Percentiles rank a stretch among this genome's conserved stretches.
phyloP scores from a whole-genome alignment of 768 basidiomycete genomes.

The Nidularia pulvinata region DNA sequence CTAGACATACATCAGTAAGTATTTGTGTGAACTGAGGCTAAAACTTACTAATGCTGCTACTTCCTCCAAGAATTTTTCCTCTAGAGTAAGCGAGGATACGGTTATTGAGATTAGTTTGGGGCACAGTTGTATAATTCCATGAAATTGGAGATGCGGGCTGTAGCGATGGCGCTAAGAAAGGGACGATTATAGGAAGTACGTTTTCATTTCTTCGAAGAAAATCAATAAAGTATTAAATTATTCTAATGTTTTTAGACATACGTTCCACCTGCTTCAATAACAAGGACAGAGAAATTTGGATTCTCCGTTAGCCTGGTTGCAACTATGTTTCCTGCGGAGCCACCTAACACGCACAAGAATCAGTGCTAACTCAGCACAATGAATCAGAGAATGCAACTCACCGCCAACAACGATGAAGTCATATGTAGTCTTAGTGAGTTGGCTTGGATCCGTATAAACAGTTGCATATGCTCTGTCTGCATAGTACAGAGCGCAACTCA shows the following conservation, averaged over 20 bases:
- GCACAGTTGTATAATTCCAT: not conserved
- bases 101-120: not conserved
- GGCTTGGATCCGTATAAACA: not conserved
- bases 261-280: not conserved
- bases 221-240: too few relatives aligned
- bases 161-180: not conserved
- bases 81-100: not conserved
- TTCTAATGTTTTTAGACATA: not conserved
- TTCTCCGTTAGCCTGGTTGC: not conserved
- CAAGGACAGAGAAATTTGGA: not conserved
- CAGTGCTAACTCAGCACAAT: not conserved
- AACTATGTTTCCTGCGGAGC: not conserved
- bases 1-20: not conserved
- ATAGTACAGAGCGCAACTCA: too few relatives aligned
- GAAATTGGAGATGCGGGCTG: not conserved
- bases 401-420: not conserved
- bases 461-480: not conserved
- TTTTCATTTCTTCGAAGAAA: not conserved
- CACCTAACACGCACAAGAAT: not conserved
- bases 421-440: not conserved
- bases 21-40: too few relatives aligned
- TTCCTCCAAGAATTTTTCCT: not conserved
- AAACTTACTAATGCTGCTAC: not conserved
- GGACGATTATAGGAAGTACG: not conserved
- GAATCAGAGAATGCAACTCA: not conserved